Conservation (phyloP, 129 eudicot genomes). For the Ambrosia trifida region DNA sequence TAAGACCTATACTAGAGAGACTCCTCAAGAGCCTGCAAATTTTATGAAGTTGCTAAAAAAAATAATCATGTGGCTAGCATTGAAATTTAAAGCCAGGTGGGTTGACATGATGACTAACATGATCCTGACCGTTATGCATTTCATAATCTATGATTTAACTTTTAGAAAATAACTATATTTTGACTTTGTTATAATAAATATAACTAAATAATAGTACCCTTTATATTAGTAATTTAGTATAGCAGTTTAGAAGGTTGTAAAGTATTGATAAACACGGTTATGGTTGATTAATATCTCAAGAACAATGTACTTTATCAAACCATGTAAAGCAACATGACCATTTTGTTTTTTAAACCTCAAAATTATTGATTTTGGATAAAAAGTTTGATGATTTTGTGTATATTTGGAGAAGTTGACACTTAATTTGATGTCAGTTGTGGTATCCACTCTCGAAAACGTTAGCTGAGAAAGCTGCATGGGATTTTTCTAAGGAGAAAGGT, state of each 20-base stretch:
- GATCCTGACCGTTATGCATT: neutral
- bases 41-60: neutral
- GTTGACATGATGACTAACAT: neutral
- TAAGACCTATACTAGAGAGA: too few relatives aligned
- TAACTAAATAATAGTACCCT: neutral
- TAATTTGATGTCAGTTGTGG: constrained; percentile 59
- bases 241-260: neutral
- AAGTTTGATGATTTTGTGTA: neutral
- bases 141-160: neutral
- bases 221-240: neutral
- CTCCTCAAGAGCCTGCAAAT: neutral
- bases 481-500: constrained; percentile 74
- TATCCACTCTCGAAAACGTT: constrained; percentile 84
- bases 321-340: constrained; percentile 14
- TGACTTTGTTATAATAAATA: neutral
- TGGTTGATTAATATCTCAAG: neutral
- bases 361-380: neutral
- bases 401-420: constrained; percentile 7
- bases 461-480: constrained; percentile 96
- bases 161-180: neutral
- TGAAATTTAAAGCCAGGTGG: neutral
- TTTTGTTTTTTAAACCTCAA: neutral
- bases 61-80: constrained; percentile 13
- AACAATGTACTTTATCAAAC: neutral
- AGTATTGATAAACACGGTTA: neutral